Evolutionary conservation across 2,329 filamentous ascomycete genomes (phyloP).

Genomic region (Colletotrichum lindemuthianum): DNA sequence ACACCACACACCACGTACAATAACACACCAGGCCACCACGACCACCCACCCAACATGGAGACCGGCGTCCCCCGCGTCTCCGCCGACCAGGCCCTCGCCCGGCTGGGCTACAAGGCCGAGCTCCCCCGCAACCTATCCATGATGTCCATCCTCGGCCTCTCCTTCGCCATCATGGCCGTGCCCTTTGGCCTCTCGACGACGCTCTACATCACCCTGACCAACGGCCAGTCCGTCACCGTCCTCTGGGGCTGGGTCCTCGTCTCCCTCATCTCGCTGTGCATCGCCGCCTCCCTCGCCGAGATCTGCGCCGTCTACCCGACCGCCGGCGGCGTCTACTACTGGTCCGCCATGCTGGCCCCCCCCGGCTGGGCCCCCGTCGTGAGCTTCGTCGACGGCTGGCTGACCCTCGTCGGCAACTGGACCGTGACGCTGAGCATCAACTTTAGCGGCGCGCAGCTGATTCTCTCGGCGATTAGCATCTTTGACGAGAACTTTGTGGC

Average conservation of each 20-base stretch:
- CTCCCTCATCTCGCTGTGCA: constrained; percentile 69
- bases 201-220: constrained; percentile 73
- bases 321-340: constrained; percentile 77
- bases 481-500: constrained; percentile 76
- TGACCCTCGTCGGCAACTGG: constrained; percentile 79
- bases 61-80: constrained; percentile 21
- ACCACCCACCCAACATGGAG: constrained; percentile 14
- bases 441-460: constrained; percentile 70
- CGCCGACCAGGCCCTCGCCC: constrained; percentile 47
- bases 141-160: constrained; percentile 70
- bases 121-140: constrained; percentile 61
- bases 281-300: constrained; percentile 74
- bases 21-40: neutral
- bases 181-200: constrained; percentile 76
- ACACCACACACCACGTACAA: neutral
- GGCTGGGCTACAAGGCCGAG: constrained; percentile 60
- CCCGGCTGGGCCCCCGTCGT: constrained; percentile 73
- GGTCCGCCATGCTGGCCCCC: constrained; percentile 74
- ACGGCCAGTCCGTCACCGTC: constrained; percentile 75
- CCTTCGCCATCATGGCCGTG: constrained; percentile 80
- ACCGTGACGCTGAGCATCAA: constrained; percentile 73
- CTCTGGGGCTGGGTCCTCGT: constrained; percentile 77
- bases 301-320: constrained; percentile 77
- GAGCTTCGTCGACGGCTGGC: constrained; percentile 76
- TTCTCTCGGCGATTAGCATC: constrained; percentile 71